A percentile compares a stretch with the other conserved stretches of the same genome.
phyloP scores from a whole-genome alignment of 495 filamentous ascomycete species.

The Penicillium canariense region DNA sequence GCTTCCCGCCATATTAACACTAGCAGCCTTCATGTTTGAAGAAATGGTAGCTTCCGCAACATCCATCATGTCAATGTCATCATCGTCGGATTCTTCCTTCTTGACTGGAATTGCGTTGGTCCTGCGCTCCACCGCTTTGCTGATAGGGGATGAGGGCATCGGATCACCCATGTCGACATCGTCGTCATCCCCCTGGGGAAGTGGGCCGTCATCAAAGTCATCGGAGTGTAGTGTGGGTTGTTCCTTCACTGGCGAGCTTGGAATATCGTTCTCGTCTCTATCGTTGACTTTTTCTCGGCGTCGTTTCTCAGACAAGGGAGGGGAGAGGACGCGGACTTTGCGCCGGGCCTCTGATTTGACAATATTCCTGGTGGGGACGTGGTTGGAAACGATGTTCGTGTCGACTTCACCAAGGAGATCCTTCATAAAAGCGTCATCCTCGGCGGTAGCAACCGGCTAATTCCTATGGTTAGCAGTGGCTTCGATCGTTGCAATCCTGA shows the following conservation, averaged over 20 bases:
- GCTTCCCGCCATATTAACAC: conserved; percentile 83
- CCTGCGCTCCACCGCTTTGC: conserved; percentile 77
- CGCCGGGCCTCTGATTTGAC: conserved; percentile 71
- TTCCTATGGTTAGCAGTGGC: conserved; percentile 1
- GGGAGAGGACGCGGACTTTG: conserved; percentile 78
- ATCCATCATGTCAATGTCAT: conserved; percentile 83
- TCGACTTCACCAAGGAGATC: conserved; percentile 88
- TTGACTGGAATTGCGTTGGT: conserved; percentile 56
- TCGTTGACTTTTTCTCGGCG: conserved; percentile 43
- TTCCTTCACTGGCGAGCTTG: conserved; percentile 27
- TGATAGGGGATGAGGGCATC: conserved; percentile 80
- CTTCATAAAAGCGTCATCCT: conserved; percentile 81
- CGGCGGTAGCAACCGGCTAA: conserved; percentile 61
- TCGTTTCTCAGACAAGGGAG: conserved; percentile 54
- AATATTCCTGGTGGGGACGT: conserved; percentile 55
- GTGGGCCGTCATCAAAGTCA: conserved; percentile 56
- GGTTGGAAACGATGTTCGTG: conserved; percentile 64
- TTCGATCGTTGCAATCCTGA: neutral
- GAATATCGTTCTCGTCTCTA: conserved; percentile 45
- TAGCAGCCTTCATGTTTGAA: conserved; percentile 60
- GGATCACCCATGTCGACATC: conserved; percentile 84
- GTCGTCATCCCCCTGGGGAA: conserved; percentile 49
- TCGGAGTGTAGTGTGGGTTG: conserved; percentile 38
- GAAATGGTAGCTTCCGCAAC: conserved; percentile 69
- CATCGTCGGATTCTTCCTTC: conserved; percentile 62